Base-by-base conservation (phyloP, 1,284 basidiomycete genomes). In the Grifola frondosa region DNA sequence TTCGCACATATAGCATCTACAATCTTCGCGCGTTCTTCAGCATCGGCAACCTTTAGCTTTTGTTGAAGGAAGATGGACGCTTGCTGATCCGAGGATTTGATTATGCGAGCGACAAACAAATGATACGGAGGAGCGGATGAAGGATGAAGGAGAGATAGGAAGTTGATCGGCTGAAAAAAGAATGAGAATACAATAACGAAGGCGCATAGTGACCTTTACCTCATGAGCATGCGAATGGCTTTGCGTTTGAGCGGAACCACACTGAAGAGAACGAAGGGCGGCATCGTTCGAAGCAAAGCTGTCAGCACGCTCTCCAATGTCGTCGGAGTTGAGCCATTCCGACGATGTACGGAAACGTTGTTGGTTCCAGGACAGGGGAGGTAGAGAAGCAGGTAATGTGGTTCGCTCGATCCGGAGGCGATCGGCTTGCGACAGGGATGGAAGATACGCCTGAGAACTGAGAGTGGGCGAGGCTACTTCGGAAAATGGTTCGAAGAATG, bases 61-160 rank as follows among this genome's bases (percentile, higher is more conserved):
- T 91, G 88, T 57, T 91, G 87, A 30, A 90, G 69, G 58, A 91
- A 91, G 35, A 91, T 90, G n/a, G 85, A 88, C 10, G 88, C 88
- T 56, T 91, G 88, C 57, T 91, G 88, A 58, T 91, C 88, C 6
- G 87, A 89, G 5, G 81, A 84, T 64, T 86, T 88, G 71, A 90
- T 87, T 56, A 91, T 90, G 20, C 88, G 81, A 13, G 78, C 71
- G 12, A 90, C 88, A 54, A 91, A 89, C 40, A 86, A 69, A 45
- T 77, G 77, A 55, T 91, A 91, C 1, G 87, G 87, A 10, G 88
- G 88, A 19, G 84, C 80, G 1, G 88, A 87, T 0, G 86, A 86
- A 1, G 88, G 88, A 55, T 90, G 87, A 44, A 91, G 73, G 33
- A 90, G 71, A 11, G 85, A 86, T 37, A 91, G 71, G 60, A 90